These are phyloP conservation scores for Ophiostoma piceae DNA, from an alignment of 2,329 filamentous ascomycete genomes.

Conservation along the genomic window DNA sequence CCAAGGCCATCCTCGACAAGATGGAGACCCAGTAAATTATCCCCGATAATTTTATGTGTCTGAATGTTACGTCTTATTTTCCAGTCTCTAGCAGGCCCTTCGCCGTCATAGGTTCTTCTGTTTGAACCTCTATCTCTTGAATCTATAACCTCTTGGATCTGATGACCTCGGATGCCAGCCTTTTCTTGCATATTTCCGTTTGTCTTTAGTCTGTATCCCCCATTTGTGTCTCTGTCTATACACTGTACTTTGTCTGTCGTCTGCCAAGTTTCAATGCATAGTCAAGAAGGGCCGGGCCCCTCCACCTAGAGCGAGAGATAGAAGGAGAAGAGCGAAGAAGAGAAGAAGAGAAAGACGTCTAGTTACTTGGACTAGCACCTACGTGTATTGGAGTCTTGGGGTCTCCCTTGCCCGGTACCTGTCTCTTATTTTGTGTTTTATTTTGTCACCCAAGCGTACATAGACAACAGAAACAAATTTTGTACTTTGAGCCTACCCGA, in stretches of 20 bases:
- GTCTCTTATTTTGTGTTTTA: not conserved
- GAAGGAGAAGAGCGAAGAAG: not conserved
- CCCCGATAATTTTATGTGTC: not conserved
- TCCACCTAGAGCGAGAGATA: not conserved
- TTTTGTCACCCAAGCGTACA: conserved; percentile 21
- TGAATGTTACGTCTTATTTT: not conserved
- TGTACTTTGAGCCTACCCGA: not conserved
- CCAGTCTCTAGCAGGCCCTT: not conserved
- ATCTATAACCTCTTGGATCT: not conserved
- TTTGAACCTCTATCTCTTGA: not conserved
- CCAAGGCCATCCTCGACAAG: conserved; percentile 85
- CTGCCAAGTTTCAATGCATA: conserved; percentile 10
- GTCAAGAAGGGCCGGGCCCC: conserved; percentile 9
- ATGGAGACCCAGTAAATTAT: conserved; percentile 68
- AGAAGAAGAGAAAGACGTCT: conserved; percentile 1
- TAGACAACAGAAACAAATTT: conserved; percentile 22
- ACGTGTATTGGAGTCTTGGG: not conserved
- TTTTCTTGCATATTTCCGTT: conserved; percentile 6
- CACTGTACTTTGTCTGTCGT: not conserved
- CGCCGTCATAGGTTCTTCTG: not conserved
- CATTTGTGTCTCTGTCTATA: conserved; percentile 8
- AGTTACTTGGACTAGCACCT: not conserved
- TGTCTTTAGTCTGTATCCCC: not conserved
- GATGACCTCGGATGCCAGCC: not conserved
- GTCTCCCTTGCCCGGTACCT: no score